A percentile compares a stretch with the other conserved stretches of the same genome.
These are phyloP conservation scores for Voacanga thouarsii DNA, from an alignment of 257 asterid species.

Conservation along the genomic window DNA sequence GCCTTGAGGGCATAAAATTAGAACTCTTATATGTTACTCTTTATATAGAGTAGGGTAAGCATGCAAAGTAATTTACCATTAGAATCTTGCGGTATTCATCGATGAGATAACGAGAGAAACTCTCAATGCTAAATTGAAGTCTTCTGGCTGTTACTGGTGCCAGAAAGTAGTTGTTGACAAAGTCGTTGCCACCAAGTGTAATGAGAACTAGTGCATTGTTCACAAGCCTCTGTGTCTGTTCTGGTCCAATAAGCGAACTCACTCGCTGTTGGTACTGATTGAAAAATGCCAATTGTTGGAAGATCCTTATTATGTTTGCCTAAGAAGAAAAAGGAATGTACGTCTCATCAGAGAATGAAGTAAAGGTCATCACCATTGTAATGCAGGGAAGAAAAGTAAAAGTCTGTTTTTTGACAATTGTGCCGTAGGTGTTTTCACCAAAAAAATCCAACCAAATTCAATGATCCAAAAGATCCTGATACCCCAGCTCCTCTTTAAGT, in stretches of 20 bases:
- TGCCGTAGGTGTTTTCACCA: background rate
- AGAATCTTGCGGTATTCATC: slow-evolving; percentile 56
- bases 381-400: background rate
- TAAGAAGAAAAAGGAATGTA: background rate
- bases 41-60: too few relatives aligned
- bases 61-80: slow-evolving; percentile 24
- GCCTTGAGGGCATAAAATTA: too few relatives aligned
- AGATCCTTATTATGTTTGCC: slow-evolving; percentile 55
- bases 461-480: background rate
- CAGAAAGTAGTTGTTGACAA: slow-evolving; percentile 69
- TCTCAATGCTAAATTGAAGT: slow-evolving; percentile 44
- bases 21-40: too few relatives aligned
- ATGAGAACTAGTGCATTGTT: slow-evolving; percentile 59
- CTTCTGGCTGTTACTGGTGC: slow-evolving; percentile 49
- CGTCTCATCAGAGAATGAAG: background rate
- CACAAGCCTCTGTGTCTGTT: slow-evolving; percentile 37
- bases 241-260: slow-evolving; percentile 44
- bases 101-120: slow-evolving; percentile 45
- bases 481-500: too few relatives aligned
- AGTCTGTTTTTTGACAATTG: too few relatives aligned
- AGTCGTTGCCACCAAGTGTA: slow-evolving; percentile 78
- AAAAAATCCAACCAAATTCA: background rate
- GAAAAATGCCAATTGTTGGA: slow-evolving; percentile 39
- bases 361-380: too few relatives aligned
- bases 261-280: slow-evolving; percentile 47